Evolutionary conservation across 495 filamentous ascomycete species (phyloP).

Genomic region (Talaromyces nanjingensis): DNA sequence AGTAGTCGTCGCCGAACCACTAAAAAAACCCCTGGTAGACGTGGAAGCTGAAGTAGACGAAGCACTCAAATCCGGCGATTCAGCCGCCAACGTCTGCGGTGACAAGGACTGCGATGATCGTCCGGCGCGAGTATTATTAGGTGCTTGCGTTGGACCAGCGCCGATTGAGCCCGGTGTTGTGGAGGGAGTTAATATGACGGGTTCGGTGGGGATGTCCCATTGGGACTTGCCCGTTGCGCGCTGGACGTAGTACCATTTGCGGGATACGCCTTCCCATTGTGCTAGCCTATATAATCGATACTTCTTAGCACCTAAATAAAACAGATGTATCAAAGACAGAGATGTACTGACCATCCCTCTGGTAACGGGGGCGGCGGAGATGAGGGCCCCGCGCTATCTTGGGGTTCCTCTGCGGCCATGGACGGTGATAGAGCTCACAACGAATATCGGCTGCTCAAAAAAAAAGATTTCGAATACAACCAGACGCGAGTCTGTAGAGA

Average conservation of each 20-base stretch:
- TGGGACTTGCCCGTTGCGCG: conserved; percentile 66
- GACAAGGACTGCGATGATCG: conserved; percentile 13
- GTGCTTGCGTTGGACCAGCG: conserved; percentile 23
- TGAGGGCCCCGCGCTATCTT: conserved; percentile 62
- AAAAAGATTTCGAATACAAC: background rate
- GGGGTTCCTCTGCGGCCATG: conserved; percentile 37
- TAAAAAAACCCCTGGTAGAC: background rate
- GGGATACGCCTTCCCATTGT: conserved; percentile 69
- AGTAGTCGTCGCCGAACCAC: conserved; percentile 11
- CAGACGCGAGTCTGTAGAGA: background rate
- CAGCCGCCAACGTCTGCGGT: conserved; percentile 10
- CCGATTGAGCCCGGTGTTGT: conserved; percentile 28
- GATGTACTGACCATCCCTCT: conserved; percentile 54
- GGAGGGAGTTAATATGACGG: conserved; percentile 38
- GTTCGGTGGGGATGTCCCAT: conserved; percentile 69
- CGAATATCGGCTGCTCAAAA: background rate
- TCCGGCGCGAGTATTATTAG: conserved; percentile 10
- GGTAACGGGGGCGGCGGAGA: conserved; percentile 63
- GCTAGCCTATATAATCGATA: conserved; percentile 48
- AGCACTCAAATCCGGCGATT: conserved; percentile 14
- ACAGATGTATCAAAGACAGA: background rate
- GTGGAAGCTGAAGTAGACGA: background rate
- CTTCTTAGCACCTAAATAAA: background rate
- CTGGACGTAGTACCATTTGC: conserved; percentile 77
- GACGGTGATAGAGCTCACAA: background rate